Evolutionary conservation across 768 basidiomycete species (phyloP), one percentile per base, ranked within the genome.

Genomic region (Leccinum variicolor): DNA sequence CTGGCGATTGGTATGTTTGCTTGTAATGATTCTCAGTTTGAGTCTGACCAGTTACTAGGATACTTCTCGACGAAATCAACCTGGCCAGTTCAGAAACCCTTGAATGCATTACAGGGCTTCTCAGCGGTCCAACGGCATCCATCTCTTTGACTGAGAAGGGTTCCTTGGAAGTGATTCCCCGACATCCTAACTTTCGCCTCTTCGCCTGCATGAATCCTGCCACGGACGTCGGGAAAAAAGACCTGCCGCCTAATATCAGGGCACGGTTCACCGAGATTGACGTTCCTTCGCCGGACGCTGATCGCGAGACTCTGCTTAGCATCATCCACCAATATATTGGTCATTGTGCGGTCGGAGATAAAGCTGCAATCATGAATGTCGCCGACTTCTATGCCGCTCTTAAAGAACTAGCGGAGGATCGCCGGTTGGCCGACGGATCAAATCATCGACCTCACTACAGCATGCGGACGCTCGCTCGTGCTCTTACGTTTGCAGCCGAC

Each of bases 141-240:
- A 88, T 99, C 63, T 92, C 94, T 0, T 77, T 99, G 56, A 94
- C 94, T 0, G 97, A 98, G 68, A 86, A 94, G 69, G 96, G 95
- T 1, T 89, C 92, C 10, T 74, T 98, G 54, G 92, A 94, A 64
- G 89, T 91, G 2, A 81, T 98, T 28, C 87, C 88, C 50, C 89
- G 97, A 0, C 97, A 99, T 70, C 86, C 93, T 17, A 89, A 96
- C 65, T 99, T 99, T 77, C 90, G 96, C 19, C 79, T 98, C 5
- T 98, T 98, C 66, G 94, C 94, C 4, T 99, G 97, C 71, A 99
- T 99, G 97, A 99, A 99, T 68, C 97, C 97, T 5, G 97, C 97
- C 0, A 99, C 95, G 4, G 97, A 99, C 65, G 90, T 98, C 14
- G 97, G 97, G 33, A 99, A 98, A 77, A 97, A 94, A 66, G 96